phyloP scores from a whole-genome alignment of 305 asterid species.

The Rubia peregrina region DNA sequence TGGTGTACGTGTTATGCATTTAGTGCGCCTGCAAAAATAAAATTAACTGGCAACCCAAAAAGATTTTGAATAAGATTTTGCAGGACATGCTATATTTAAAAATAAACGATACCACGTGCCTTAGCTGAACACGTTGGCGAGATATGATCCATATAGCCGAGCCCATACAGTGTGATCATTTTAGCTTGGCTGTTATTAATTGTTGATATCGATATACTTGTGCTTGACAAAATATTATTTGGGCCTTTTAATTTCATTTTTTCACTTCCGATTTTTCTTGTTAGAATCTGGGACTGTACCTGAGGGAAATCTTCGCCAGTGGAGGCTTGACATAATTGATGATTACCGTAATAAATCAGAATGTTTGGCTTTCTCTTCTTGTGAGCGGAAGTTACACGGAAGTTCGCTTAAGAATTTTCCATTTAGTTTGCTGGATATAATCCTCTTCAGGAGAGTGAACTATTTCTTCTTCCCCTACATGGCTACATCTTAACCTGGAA shows the following conservation, averaged over 20 bases:
- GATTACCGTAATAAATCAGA: not conserved
- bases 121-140: too few relatives aligned
- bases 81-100: too few relatives aligned
- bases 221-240: not conserved
- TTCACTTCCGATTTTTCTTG: not conserved
- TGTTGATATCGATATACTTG: not conserved
- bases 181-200: not conserved
- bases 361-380: conserved; percentile 4
- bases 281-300: not conserved
- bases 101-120: too few relatives aligned
- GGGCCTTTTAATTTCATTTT: not conserved
- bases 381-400: not conserved
- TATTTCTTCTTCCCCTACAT: not conserved
- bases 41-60: too few relatives aligned
- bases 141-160: too few relatives aligned
- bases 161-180: too few relatives aligned
- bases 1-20: not conserved
- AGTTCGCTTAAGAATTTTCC: not conserved
- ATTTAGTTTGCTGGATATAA: not conserved
- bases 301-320: not conserved
- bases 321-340: not conserved
- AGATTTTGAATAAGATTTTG: too few relatives aligned
- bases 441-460: not conserved
- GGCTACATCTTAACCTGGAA: not conserved
- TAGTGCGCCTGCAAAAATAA: not conserved